phyloP scores from a whole-genome alignment of 2,329 filamentous ascomycete genomes.

The Fusarium hainanense region DNA sequence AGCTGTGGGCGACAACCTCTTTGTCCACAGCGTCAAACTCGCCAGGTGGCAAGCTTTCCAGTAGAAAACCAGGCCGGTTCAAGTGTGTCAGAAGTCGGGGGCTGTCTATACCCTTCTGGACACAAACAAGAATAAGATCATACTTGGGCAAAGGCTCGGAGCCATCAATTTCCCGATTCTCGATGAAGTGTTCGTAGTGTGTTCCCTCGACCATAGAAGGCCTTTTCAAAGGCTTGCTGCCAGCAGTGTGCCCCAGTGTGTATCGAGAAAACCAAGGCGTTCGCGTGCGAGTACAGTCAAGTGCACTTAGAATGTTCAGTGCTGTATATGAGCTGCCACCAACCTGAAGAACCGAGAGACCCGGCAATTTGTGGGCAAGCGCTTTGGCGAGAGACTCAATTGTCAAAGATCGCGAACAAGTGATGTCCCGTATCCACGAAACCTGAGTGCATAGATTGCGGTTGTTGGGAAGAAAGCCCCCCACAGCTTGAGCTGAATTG shows the following conservation, averaged over 20 bases:
- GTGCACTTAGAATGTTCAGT: slow-evolving; percentile 41
- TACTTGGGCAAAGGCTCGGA: slow-evolving; percentile 46
- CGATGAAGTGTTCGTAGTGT: slow-evolving; percentile 43
- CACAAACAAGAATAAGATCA: slow-evolving; percentile 49
- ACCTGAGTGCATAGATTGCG: slow-evolving; percentile 62
- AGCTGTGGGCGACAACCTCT: slow-evolving; percentile 2
- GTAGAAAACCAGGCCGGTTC: slow-evolving; percentile 45
- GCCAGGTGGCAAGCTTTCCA: slow-evolving; percentile 25
- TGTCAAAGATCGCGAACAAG: slow-evolving; percentile 37
- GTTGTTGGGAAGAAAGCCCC: slow-evolving; percentile 60
- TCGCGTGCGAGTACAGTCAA: slow-evolving; percentile 41
- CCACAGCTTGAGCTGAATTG: slow-evolving; percentile 38
- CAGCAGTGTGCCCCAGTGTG: slow-evolving; percentile 42
- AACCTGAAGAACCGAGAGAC: slow-evolving; percentile 54
- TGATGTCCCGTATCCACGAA: slow-evolving; percentile 57
- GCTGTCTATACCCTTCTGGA: slow-evolving; percentile 24
- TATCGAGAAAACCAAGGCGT: slow-evolving; percentile 51
- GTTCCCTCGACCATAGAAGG: slow-evolving; percentile 25
- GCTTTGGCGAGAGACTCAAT: slow-evolving; percentile 47
- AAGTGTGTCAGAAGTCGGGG: slow-evolving; percentile 41
- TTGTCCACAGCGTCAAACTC: background rate
- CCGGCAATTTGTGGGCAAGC: slow-evolving; percentile 55
- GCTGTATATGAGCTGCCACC: slow-evolving; percentile 45
- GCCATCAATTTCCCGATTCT: slow-evolving; percentile 40
- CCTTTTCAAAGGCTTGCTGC: slow-evolving; percentile 7